These are phyloP conservation scores for Gymnopilus junonius DNA, from an alignment of 768 basidiomycete species.

Conservation along the genomic window DNA sequence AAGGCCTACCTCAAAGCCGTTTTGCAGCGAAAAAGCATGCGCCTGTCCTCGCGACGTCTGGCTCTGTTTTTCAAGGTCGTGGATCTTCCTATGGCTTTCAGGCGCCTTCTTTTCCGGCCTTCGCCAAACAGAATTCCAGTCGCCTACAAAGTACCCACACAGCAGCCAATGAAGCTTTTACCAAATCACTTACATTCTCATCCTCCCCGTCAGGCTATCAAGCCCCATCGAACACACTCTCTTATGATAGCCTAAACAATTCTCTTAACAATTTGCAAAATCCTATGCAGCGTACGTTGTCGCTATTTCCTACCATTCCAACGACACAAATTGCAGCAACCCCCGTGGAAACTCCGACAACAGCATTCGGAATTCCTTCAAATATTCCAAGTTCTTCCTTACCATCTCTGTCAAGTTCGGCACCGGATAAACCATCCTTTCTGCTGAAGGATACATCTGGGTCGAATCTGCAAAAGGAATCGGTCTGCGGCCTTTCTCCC, in stretches of 20 bases:
- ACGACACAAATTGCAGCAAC: background rate
- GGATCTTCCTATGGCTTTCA: conserved; percentile 10
- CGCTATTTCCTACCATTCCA: background rate
- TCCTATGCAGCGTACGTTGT: background rate
- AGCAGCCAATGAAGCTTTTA: background rate
- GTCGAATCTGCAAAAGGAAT: background rate
- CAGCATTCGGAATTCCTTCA: too few relatives aligned
- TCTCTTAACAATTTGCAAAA: background rate
- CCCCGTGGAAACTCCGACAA: background rate
- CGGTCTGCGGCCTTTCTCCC: conserved; percentile 27
- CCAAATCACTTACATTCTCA: conserved; percentile 6
- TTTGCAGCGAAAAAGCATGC: background rate
- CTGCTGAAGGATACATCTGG: background rate
- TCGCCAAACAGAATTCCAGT: background rate
- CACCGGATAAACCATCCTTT: background rate
- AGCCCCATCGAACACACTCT: background rate
- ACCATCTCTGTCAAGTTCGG: conserved; percentile 8
- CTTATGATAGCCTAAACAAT: background rate
- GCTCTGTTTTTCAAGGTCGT: conserved; percentile 6
- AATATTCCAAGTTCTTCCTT: conserved; percentile 13
- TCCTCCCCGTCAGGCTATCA: conserved; percentile 20
- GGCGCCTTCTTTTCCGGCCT: background rate
- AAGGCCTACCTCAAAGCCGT: conserved; percentile 5
- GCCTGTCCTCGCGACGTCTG: background rate
- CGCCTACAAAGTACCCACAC: background rate